Conservation (phyloP, 352 stramenopile species). For the Pythium vanterpoolii region DNA sequence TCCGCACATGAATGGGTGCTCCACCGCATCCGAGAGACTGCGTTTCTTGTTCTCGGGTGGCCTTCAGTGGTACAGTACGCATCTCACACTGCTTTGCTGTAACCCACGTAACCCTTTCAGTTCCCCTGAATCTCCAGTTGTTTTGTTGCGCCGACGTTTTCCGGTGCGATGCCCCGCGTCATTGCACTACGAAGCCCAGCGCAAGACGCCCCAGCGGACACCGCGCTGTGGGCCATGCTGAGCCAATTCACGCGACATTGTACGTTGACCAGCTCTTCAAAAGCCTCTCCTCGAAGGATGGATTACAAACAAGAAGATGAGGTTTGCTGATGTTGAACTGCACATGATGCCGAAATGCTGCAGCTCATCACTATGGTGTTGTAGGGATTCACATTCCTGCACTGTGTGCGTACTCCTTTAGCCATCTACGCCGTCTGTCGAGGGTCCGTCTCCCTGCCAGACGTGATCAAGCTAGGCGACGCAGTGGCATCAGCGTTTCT, state of each 20-base stretch:
- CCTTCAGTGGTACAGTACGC: not conserved
- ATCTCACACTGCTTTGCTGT: not conserved
- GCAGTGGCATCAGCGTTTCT: not conserved
- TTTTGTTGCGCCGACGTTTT: not conserved
- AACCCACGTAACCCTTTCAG: not conserved
- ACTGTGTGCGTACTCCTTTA: not conserved
- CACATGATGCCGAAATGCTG: not conserved
- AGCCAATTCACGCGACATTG: not conserved
- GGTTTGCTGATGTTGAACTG: conserved; percentile 12
- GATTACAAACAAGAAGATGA: conserved; percentile 48
- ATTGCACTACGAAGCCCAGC: not conserved
- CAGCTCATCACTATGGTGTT: not conserved
- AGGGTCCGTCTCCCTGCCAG: not conserved
- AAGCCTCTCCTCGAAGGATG: not conserved
- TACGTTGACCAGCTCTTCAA: not conserved
- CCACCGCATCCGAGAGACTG: not conserved
- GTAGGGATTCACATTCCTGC: not conserved
- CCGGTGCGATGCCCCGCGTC: not conserved
- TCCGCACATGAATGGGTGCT: not conserved
- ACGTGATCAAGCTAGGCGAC: not conserved
- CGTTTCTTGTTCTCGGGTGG: not conserved
- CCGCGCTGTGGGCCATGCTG: not conserved
- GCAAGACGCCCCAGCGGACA: not conserved
- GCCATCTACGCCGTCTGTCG: not conserved
- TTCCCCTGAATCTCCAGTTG: not conserved